Evolutionary conservation across 352 stramenopile genomes (phyloP).

Genomic region (Phytopythium sindhum): DNA sequence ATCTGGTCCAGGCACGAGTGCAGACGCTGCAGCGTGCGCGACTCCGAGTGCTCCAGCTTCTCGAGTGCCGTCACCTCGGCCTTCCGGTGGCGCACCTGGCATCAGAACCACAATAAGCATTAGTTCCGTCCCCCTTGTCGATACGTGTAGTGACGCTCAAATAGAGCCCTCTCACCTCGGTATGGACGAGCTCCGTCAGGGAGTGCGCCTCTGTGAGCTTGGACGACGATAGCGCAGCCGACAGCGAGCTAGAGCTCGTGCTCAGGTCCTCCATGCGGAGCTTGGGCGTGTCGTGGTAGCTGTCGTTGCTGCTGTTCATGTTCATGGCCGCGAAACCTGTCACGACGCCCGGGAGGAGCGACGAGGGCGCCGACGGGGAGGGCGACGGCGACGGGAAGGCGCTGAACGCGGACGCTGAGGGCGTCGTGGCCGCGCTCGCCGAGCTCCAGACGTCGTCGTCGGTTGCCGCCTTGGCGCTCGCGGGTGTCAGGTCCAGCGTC

Average conservation of each 20-base stretch:
- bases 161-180: conserved; percentile 19
- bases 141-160: not conserved
- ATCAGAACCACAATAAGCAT: not conserved
- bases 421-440: conserved; percentile 9
- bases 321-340: conserved; percentile 12
- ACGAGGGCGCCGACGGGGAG: conserved; percentile 9
- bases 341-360: conserved; percentile 6
- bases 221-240: conserved; percentile 4
- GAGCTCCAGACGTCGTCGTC: conserved; percentile 4
- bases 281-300: conserved; percentile 1
- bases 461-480: not conserved
- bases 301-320: not conserved
- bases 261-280: conserved; percentile 7
- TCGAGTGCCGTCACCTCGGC: conserved; percentile 22
- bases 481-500: conserved; percentile 41
- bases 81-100: conserved; percentile 32
- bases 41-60: conserved; percentile 32
- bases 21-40: conserved; percentile 33
- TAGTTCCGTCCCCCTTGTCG: not conserved
- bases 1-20: conserved; percentile 42
- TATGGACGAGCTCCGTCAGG: conserved; percentile 35
- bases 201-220: conserved; percentile 32
- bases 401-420: conserved; percentile 18
- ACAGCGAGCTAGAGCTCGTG: conserved; percentile 16
- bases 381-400: conserved; percentile 29